Evolutionary conservation across 352 stramenopile species (phyloP), one percentile per base, ranked within the genome.

Genomic region (Peronospora destructor): DNA sequence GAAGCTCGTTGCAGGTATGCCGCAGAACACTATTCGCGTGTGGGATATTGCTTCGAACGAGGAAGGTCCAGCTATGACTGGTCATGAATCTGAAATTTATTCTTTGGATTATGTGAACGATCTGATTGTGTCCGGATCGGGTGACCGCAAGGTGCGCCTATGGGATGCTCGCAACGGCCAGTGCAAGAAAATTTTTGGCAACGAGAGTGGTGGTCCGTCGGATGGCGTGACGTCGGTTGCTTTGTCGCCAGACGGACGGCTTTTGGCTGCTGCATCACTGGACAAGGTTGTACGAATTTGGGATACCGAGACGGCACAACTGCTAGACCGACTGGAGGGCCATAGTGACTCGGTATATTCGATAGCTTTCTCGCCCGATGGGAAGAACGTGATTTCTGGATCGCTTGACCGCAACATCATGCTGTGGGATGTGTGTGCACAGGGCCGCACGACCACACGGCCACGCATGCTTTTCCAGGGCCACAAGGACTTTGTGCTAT

Each of bases 341-440:
- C 82, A 93, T 63, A 87, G 73, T 28, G 82, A 93, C 66, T 91
- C 82, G 34, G 82, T 93, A 30, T 93, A 91, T 68, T 91, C 82
- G 61, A 86, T 91, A 40, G 82, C 82, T 4, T 93, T 93, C 52
- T 93, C 82, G 0, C 82, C 82, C 1, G 82, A 93, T 47, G 82
- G 79, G 45, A 93, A 90, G 68, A 88, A 91, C 45, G 57, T 93
- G 36, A 91, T 93, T 53, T 93, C 82, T 12, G 82, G 82, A 12
- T 90, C 79, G 29, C 66, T 91, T 19, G 82, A 93, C 61, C 68
- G 76, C 49, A 90, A 87, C 60, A 89, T 93, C 42, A 93, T 91
- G 82, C 55, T 93, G 16, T 93, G 82, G 82, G 82, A 91, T 44
- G 80, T 91, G 26, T 82, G 71, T 42, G 79, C 77, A 0, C 79